Conservation (phyloP, 495 filamentous ascomycete species). For the Bathelium albidoporum region DNA sequence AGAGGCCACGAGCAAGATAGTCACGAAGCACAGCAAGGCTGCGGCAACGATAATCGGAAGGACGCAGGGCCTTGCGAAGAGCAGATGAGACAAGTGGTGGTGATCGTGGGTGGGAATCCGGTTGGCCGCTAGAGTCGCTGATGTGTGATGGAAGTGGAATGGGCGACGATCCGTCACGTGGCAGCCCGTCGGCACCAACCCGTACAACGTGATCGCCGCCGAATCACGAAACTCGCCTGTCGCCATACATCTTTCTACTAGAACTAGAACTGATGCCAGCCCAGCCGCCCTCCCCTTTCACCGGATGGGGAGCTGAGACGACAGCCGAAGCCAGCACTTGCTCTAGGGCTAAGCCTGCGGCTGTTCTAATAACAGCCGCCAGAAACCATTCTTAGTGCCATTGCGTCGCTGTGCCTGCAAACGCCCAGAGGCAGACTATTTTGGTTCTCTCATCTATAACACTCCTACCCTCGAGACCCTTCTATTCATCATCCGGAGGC, state of each 20-base stretch:
- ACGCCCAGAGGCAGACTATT: not conserved
- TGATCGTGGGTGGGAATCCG: not conserved
- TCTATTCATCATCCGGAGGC: conserved; percentile 84
- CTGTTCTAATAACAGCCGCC: not conserved
- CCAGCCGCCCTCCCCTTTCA: too few species aligned
- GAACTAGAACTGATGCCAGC: too few species aligned
- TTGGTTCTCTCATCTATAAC: not conserved
- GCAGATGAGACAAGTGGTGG: not conserved
- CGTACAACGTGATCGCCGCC: not conserved
- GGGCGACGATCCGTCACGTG: not conserved
- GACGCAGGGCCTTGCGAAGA: not conserved
- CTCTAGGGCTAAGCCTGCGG: not conserved
- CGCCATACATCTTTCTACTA: too few species aligned
- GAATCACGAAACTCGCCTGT: too few species aligned
- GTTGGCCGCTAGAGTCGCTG: conserved; percentile 3
- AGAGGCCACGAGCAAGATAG: not conserved
- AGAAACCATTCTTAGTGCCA: not conserved
- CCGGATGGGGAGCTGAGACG: too few species aligned
- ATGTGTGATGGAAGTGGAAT: conserved; percentile 5
- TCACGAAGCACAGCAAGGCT: not conserved
- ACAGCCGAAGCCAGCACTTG: not conserved
- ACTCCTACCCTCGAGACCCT: not conserved
- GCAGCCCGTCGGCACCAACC: not conserved
- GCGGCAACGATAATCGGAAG: not conserved
- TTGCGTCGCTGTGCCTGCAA: not conserved